These are phyloP conservation scores for Epicoccum nigrum DNA, from an alignment of 2,329 filamentous ascomycete species.

Conservation along the genomic window DNA sequence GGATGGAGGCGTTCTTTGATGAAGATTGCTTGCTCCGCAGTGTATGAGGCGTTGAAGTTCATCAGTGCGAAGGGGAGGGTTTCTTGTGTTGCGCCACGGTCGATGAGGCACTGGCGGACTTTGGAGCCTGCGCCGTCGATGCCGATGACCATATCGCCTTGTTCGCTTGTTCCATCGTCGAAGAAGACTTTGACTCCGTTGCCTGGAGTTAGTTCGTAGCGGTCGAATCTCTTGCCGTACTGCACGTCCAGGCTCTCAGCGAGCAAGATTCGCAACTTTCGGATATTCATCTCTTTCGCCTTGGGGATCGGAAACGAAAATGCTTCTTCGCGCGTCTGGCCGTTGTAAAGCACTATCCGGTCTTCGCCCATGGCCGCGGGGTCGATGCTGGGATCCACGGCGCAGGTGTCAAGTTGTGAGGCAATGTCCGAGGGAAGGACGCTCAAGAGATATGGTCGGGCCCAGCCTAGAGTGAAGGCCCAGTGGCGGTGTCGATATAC, in stretches of 20 bases:
- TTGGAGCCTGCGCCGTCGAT: constrained; percentile 37
- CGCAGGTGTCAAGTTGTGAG: constrained; percentile 34
- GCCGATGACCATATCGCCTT: constrained; percentile 31
- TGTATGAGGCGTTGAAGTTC: constrained; percentile 40
- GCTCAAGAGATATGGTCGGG: constrained; percentile 37
- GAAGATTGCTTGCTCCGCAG: constrained; percentile 29
- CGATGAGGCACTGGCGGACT: constrained; percentile 34
- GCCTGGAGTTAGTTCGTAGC: constrained; percentile 23
- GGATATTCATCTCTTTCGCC: constrained; percentile 41
- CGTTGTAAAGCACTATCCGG: constrained; percentile 42
- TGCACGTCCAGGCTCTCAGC: constrained; percentile 45
- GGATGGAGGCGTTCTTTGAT: constrained; percentile 37
- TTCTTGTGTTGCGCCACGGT: constrained; percentile 26
- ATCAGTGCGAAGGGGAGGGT: constrained; percentile 37
- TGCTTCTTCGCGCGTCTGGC: constrained; percentile 41
- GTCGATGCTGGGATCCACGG: constrained; percentile 44
- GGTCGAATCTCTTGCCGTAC: constrained; percentile 29
- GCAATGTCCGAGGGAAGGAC: constrained; percentile 38
- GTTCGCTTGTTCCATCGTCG: constrained; percentile 33
- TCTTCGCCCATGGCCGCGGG: constrained; percentile 38
- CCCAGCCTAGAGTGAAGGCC: constrained; percentile 49
- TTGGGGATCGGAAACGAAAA: constrained; percentile 46
- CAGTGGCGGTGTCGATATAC: constrained; percentile 42
- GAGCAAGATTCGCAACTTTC: constrained; percentile 47
- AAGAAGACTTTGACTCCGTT: constrained; percentile 35